Evolutionary conservation across 495 filamentous ascomycete genomes (phyloP).

Genomic region (Cudoniella acicularis): DNA sequence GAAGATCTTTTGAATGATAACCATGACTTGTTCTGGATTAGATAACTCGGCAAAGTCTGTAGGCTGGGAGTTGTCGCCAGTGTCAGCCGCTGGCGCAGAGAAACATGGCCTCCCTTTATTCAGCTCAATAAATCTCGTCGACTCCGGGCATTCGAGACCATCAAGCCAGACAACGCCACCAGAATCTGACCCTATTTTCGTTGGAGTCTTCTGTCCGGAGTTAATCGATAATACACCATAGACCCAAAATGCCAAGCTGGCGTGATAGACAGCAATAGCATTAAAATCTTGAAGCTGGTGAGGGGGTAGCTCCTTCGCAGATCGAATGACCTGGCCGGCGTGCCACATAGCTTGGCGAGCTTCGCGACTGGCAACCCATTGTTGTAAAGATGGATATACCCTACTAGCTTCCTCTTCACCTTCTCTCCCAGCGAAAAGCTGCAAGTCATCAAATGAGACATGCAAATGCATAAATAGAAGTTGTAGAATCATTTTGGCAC

Average conservation of each 20-base stretch:
- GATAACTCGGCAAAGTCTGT: constrained; percentile 27
- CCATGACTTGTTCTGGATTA: constrained; percentile 44
- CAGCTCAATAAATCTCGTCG: neutral
- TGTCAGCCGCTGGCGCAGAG: neutral
- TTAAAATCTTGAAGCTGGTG: constrained; percentile 53
- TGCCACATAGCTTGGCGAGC: constrained; percentile 58
- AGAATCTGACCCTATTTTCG: no score
- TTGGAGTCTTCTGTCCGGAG: no score
- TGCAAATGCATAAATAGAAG: constrained; percentile 56
- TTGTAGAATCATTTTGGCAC: constrained; percentile 41
- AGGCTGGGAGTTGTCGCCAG: neutral
- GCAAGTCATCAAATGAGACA: constrained; percentile 60
- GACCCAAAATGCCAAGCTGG: constrained; percentile 56
- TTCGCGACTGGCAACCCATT: constrained; percentile 49
- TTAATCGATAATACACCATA: no score
- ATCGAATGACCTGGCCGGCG: constrained; percentile 57
- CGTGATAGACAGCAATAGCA: constrained; percentile 58
- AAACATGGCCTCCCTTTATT: neutral
- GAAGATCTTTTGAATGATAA: constrained; percentile 42
- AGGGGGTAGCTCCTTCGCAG: constrained; percentile 43
- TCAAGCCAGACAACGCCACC: constrained; percentile 14
- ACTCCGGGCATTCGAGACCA: neutral
- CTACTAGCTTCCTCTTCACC: constrained; percentile 56
- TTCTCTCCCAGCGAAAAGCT: constrained; percentile 60
- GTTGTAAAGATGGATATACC: constrained; percentile 46